A percentile compares a stretch with the other conserved stretches of the same genome.
Conservation (phyloP, 2,329 filamentous ascomycete genomes). For the Trichoderma arundinaceum region DNA sequence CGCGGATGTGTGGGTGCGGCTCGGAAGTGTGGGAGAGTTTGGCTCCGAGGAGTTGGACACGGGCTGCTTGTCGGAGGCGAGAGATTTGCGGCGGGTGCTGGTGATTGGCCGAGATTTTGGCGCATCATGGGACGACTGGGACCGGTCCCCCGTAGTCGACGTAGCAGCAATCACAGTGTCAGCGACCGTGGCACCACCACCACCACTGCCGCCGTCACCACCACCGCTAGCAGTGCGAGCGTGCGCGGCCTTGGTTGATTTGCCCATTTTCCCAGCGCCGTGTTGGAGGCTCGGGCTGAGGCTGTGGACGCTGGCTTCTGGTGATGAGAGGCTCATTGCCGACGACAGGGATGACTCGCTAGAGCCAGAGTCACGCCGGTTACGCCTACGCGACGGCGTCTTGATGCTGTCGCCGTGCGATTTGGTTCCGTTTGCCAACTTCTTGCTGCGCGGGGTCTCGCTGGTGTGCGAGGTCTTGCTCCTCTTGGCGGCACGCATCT, state of each 20-base stretch:
- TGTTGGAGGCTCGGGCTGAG: conserved; percentile 41
- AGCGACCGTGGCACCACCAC: conserved; percentile 33
- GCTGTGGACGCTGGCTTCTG: conserved; percentile 42
- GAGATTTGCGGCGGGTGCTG: conserved; percentile 47
- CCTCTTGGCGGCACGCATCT: conserved; percentile 46
- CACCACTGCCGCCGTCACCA: conserved; percentile 32
- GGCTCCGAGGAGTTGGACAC: conserved; percentile 47
- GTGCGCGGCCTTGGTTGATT: conserved; percentile 32
- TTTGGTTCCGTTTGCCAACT: conserved; percentile 26
- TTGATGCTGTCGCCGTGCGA: conserved; percentile 36
- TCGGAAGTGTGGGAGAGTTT: conserved; percentile 43
- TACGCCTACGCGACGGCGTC: conserved; percentile 47
- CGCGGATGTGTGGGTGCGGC: conserved; percentile 38
- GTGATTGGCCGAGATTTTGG: conserved; percentile 50
- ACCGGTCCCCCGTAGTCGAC: conserved; percentile 32
- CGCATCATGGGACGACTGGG: conserved; percentile 44
- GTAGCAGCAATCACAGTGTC: conserved; percentile 34
- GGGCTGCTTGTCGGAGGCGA: conserved; percentile 47
- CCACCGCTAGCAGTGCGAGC: conserved; percentile 31
- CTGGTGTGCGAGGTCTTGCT: conserved; percentile 43
- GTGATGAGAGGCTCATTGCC: conserved; percentile 48
- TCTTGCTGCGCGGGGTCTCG: conserved; percentile 29
- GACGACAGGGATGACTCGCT: conserved; percentile 54
- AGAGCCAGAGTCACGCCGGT: conserved; percentile 46
- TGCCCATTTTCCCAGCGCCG: conserved; percentile 29